Evolutionary conservation across 352 stramenopile species (phyloP).

Genomic region (Phytophthora pinifolia): DNA sequence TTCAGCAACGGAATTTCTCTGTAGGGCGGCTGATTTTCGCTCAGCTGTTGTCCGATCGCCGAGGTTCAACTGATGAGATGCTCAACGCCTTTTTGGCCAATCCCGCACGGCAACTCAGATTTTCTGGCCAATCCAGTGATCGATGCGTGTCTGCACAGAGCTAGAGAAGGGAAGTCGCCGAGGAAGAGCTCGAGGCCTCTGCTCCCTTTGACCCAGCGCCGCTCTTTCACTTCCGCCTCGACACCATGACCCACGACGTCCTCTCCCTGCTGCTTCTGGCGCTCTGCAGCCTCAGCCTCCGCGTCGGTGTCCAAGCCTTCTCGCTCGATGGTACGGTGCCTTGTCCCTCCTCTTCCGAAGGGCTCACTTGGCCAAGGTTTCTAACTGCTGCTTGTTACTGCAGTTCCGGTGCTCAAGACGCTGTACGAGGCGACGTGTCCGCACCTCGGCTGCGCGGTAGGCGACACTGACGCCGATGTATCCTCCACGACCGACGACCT

Average conservation of each 20-base stretch:
- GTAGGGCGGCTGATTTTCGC: no score
- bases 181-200: constrained; percentile 5
- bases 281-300: constrained; percentile 16
- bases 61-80: constrained; percentile 3
- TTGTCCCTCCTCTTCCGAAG: background rate
- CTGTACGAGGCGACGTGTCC: constrained; percentile 16
- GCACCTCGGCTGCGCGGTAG: constrained; percentile 11
- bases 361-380: constrained; percentile 2
- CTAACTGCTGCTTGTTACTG: background rate
- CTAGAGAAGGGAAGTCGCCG: constrained; percentile 9
- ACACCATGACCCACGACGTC: constrained; percentile 12
- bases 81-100: background rate
- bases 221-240: constrained; percentile 2
- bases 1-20: no score
- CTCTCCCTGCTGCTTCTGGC: constrained; percentile 7
- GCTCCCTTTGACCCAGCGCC: background rate
- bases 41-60: background rate
- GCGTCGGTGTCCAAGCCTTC: constrained; percentile 14
- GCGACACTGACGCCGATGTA: constrained; percentile 1
- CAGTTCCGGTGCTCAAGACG: constrained; percentile 12
- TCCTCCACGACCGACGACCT: constrained; percentile 7
- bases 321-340: constrained; percentile 21
- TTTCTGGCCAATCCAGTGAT: background rate
- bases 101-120: no score
- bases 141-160: background rate